Percentiles rank a stretch among this genome's conserved stretches.
phyloP scores from a whole-genome alignment of 176 grass and related monocot genomes.

The Musa beccarii region DNA sequence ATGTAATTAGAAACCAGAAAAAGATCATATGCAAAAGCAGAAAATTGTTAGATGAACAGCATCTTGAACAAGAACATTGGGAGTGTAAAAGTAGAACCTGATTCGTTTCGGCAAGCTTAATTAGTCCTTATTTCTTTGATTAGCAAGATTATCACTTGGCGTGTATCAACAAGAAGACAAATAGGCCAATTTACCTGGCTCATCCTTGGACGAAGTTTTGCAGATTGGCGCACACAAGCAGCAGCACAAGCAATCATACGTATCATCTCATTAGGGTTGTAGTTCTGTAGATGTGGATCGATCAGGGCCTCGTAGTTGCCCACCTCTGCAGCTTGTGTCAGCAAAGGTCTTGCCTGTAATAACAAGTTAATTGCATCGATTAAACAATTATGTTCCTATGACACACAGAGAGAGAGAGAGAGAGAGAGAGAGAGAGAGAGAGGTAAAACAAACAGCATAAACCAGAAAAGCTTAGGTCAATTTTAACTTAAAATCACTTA shows the following conservation, averaged over 20 bases:
- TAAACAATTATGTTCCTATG: not conserved
- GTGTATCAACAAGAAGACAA: not conserved
- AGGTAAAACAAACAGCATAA: not conserved
- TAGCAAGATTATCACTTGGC: not conserved
- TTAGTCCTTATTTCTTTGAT: not conserved
- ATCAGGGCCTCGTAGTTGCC: slow-evolving; percentile 52
- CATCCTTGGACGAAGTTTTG: slow-evolving; percentile 66
- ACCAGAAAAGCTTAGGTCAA: no score
- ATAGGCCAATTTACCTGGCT: slow-evolving; percentile 35
- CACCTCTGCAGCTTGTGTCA: slow-evolving; percentile 36
- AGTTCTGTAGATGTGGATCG: slow-evolving; percentile 47
- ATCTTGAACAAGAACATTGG: not conserved
- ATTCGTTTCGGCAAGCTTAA: not conserved
- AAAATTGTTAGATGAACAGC: not conserved
- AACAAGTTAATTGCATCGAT: not conserved
- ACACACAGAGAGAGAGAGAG: not conserved
- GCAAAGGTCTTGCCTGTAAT: slow-evolving; percentile 53
- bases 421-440: not conserved
- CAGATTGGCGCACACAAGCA: slow-evolving; percentile 57
- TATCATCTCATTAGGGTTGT: slow-evolving; percentile 59
- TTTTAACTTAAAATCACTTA: no score
- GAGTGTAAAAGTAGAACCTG: not conserved
- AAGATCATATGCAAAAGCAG: no score
- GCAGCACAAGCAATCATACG: slow-evolving; percentile 63
- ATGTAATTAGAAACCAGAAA: no score